Percentiles rank a stretch among this genome's conserved stretches.
Conservation (phyloP, 495 filamentous ascomycete genomes). For the Penicillium roqueforti region DNA sequence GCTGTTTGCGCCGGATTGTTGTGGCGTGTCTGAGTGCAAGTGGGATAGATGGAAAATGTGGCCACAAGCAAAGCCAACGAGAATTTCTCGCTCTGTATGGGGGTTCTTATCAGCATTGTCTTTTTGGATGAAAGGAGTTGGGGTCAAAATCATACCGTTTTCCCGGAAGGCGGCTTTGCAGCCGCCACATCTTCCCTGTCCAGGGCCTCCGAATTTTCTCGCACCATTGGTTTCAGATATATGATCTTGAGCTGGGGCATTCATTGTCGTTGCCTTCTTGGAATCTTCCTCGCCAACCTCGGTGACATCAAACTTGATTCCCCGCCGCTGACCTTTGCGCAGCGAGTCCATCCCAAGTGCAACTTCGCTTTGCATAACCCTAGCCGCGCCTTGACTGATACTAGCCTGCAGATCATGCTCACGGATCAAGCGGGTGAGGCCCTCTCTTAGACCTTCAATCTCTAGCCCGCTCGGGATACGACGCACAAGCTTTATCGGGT, state of each 20-base stretch:
- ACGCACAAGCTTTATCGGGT: constrained; percentile 82
- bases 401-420: constrained; percentile 91
- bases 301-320: constrained; percentile 81
- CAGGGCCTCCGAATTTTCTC: constrained; percentile 21
- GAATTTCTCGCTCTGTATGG: constrained; percentile 60
- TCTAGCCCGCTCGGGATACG: constrained; percentile 88
- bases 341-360: constrained; percentile 73
- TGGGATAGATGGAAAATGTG: constrained; percentile 89
- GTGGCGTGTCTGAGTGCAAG: constrained; percentile 49
- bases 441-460: constrained; percentile 82
- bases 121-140: neutral
- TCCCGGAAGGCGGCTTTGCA: constrained; percentile 57
- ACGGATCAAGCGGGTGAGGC: constrained; percentile 77
- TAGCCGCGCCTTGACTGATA: constrained; percentile 85
- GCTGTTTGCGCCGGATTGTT: constrained; percentile 18
- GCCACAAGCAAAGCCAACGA: constrained; percentile 87
- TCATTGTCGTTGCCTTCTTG: constrained; percentile 38
- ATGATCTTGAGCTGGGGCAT: constrained; percentile 23
- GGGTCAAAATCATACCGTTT: constrained; percentile 40
- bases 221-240: constrained; percentile 15
- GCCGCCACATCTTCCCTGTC: constrained; percentile 48
- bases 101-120: neutral
- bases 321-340: constrained; percentile 69
- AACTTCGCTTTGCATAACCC: constrained; percentile 83
- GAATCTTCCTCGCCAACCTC: constrained; percentile 27